Percentiles rank a stretch among this genome's conserved stretches.
phyloP scores from a whole-genome alignment of 768 basidiomycete genomes.

The Chalciporus chontae region DNA sequence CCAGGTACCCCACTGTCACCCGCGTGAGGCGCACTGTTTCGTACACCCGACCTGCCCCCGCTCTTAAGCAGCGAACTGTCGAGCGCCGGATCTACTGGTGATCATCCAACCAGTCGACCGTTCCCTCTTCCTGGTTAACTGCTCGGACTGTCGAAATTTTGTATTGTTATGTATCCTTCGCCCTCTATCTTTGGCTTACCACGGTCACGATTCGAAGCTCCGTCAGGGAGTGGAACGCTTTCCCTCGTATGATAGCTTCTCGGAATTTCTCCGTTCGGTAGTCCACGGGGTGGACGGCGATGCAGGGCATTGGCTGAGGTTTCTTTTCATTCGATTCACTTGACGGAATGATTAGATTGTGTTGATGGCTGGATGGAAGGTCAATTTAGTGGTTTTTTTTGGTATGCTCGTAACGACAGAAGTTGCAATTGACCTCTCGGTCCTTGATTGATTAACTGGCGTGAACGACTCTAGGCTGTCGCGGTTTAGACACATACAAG shows the following conservation, averaged over 20 bases:
- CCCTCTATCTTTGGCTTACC: not conserved
- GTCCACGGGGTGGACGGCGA: conserved; percentile 14
- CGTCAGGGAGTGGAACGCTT: conserved; percentile 40
- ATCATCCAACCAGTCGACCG: conserved; percentile 11
- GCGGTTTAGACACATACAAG: conserved; percentile 4
- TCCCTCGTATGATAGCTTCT: conserved; percentile 18
- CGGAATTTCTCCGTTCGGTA: conserved; percentile 8
- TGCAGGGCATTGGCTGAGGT: conserved; percentile 15
- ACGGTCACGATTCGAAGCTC: conserved; percentile 47
- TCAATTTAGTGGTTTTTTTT: conserved; percentile 9
- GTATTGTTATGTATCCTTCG: conserved; percentile 31
- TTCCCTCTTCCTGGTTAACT: conserved; percentile 1
- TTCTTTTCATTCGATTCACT: conserved; percentile 11
- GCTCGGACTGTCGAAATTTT: conserved; percentile 25
- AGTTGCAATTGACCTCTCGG: conserved; percentile 9
- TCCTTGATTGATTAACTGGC: not conserved
- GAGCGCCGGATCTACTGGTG: conserved; percentile 79
- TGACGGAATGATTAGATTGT: conserved; percentile 16
- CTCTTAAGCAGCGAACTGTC: conserved; percentile 50
- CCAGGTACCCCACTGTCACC: conserved; percentile 74
- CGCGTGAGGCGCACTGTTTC: conserved; percentile 73
- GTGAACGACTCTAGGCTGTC: not conserved
- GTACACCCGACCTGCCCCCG: conserved; percentile 47
- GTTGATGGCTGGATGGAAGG: conserved; percentile 14
- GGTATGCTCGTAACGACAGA: conserved; percentile 2